Percentiles rank a stretch among this genome's conserved stretches.
Evolutionary conservation across 2,329 filamentous ascomycete species (phyloP).

Genomic region (Apiospora kogelbergensis): DNA sequence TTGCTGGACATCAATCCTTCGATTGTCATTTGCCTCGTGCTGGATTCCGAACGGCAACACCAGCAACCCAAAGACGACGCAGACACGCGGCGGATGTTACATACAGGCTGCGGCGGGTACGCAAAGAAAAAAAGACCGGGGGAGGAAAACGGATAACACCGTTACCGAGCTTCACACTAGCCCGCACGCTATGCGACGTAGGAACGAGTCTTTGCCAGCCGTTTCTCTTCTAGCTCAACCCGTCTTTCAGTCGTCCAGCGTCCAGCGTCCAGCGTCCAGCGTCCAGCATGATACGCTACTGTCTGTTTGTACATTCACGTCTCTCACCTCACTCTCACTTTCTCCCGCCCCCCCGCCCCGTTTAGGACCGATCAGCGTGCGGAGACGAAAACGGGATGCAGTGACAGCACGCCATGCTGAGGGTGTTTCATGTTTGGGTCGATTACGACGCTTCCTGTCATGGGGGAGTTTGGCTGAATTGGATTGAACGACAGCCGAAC

Average conservation of each 20-base stretch:
- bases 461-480: background rate
- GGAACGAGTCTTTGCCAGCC: background rate
- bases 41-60: background rate
- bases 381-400: constrained; percentile 7
- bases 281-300: too few relatives aligned
- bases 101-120: constrained; percentile 1
- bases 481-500: constrained; percentile 5
- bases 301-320: background rate
- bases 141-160: constrained; percentile 1
- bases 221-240: background rate
- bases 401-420: constrained; percentile 7
- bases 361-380: constrained; percentile 6
- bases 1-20: background rate
- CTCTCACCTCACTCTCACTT: too few relatives aligned
- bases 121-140: background rate
- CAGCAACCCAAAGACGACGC: background rate
- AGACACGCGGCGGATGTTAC: constrained; percentile 6
- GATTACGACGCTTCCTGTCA: constrained; percentile 8
- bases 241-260: background rate
- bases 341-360: background rate
- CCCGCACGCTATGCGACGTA: background rate
- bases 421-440: background rate
- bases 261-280: background rate
- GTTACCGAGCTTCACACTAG: constrained; percentile 1
- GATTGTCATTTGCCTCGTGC: background rate